These are phyloP conservation scores for Detonula confervacea DNA, from an alignment of 352 stramenopile genomes.

Conservation along the genomic window DNA sequence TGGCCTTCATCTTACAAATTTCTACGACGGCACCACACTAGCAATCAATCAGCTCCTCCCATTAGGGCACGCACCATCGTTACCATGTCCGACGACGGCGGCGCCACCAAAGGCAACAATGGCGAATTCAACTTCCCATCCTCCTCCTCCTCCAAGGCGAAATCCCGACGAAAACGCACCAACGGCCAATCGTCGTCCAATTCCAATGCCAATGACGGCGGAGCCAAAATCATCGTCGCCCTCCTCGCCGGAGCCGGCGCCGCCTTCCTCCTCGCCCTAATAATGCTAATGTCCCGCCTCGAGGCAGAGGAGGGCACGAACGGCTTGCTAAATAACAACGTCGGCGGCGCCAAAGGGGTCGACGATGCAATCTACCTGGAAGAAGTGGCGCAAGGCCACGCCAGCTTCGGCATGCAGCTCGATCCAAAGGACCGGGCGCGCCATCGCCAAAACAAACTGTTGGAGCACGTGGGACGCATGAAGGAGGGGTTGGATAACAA, in stretches of 20 bases:
- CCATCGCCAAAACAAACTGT: slow-evolving; percentile 24
- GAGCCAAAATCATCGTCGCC: slow-evolving; percentile 42
- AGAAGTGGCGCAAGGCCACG: slow-evolving; percentile 35
- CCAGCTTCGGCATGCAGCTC: slow-evolving; percentile 1
- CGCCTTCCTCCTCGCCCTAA: slow-evolving; percentile 44
- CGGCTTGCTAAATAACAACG: slow-evolving; percentile 32
- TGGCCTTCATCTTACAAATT: no score
- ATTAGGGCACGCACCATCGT: no score
- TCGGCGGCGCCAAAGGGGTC: slow-evolving; percentile 27
- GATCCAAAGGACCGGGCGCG: slow-evolving; percentile 7
- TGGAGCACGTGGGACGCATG: slow-evolving; percentile 20
- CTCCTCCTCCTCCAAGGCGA: slow-evolving; percentile 1
- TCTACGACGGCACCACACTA: no score
- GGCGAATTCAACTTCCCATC: slow-evolving; percentile 25
- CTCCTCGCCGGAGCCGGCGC: slow-evolving; percentile 45
- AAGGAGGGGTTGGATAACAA: slow-evolving; percentile 21
- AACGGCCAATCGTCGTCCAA: not conserved
- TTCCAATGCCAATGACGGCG: slow-evolving; percentile 20
- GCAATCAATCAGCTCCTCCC: no score
- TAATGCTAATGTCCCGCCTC: slow-evolving; percentile 41
- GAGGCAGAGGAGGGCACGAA: slow-evolving; percentile 28
- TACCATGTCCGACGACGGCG: slow-evolving; percentile 28
- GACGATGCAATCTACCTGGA: slow-evolving; percentile 45
- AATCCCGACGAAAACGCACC: slow-evolving; percentile 12
- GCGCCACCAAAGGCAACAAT: slow-evolving; percentile 42